Base-by-base conservation (phyloP, 305 asterid genomes). In the Ilex paraguariensis region DNA sequence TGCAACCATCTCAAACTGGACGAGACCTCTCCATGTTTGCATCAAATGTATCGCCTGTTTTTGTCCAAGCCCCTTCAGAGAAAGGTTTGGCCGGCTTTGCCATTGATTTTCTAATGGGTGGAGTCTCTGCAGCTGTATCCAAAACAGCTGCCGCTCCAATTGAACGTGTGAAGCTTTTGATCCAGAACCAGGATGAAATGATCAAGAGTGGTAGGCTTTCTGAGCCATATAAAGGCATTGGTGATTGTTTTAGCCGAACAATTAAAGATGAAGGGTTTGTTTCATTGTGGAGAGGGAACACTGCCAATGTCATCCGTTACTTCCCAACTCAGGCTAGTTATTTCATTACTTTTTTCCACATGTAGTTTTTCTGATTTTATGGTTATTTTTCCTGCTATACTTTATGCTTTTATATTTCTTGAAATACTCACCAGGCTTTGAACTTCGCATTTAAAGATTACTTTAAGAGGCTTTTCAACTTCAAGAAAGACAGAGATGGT, bases 141-240 rank as follows among this genome's bases (percentile, higher is more conserved):
- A 82, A 82, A 69, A 86, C 95, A 14, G 85, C 85, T 45, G 90
- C 88, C 54, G 95, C 95, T 68, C 94, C 94, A 9, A 75, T 86
- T 59, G 90, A 83, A 73, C 85, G 90, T 12, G 88, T 86, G 54
- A 86, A 86, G 72, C 85, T 86, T 59, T 67, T 86, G 72, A 83
- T 86, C 39, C 95, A 83, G 66, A 86, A 86, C 68, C 88, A 86
- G 75, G 88, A 81, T 68, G 95, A 86, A 62, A 80, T 86, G 88
- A 73, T 86, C 70, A 86, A 82, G 75, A 50, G 84, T 10, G 95
- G 95, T 32, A 73, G 95, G 56, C 76, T 86, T 15, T 69, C 85
- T 16, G 80, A 82, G 64, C 95, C 95, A 12, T 86, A 86, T 74
- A 69, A 71, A 54, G 90, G 90, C 62, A 82, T 86, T 11, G 68